Evolutionary conservation across 2,329 filamentous ascomycete genomes (phyloP), one percentile per base, ranked within the genome.

Genomic region (Colletotrichum plurivorum): DNA sequence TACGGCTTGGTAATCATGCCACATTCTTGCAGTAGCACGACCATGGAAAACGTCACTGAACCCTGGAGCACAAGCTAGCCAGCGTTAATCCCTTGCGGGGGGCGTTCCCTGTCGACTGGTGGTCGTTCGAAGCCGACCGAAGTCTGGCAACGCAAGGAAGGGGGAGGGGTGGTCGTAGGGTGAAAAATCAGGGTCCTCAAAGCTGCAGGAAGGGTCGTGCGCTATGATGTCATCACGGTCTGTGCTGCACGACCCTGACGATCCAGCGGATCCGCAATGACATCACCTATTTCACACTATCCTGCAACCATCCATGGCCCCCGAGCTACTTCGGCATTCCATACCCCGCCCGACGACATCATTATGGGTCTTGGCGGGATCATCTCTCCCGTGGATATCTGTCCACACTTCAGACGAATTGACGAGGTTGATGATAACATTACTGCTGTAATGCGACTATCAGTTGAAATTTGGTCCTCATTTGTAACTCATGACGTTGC

Each of bases 301-400:
- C 22, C n/a, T 60, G 31, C 36, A 22, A 51, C 39, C 20, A 27
- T 39, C 25, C 55, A 53, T 54, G 54, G 15, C 6, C 45, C 5
- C 31, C n/a, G 10, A 56, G n/a, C 12, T 9, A 25, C n/a, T 27
- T 22, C 48, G n/a, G 51, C 36, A 9, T 3, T 13, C 7, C n/a
- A 20, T 39, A 13, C 41, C 27, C 66, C 31, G 18, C 54, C 16
- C 18, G 25, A 51, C 62, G 62, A 66, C 62, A 69, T 69, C 62
- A 66, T 69, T n/a, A 27, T 27, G 10, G 54, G 3, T 25, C 62
- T 66, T 66, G 66, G 66, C 66, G 45, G 10, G 27, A 20, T 66
- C 41, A 97, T 94, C 3, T 36, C 8, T 9, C 8, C 31, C 2
- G 10, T 36, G 31, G 9, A 9, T 10, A 10, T 36, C 31, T 25